Conservation (phyloP, 2,329 filamentous ascomycete species). For the Neodidymelliopsis sp. region DNA sequence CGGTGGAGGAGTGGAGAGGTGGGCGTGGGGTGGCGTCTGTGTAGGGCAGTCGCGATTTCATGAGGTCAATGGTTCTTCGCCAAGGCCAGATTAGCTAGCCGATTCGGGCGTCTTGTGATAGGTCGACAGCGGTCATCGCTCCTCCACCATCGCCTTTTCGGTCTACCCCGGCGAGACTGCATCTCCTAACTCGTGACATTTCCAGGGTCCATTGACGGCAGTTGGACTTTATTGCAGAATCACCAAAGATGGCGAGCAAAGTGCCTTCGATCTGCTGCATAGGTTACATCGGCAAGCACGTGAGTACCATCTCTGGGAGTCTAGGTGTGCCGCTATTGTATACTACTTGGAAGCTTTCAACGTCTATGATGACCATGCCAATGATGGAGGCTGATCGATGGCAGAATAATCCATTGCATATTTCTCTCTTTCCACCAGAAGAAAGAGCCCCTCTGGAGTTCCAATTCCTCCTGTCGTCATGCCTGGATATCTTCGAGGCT, state of each 20-base stretch:
- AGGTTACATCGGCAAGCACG: slow-evolving; percentile 91
- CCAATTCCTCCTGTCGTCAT: slow-evolving; percentile 87
- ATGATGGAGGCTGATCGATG: not conserved
- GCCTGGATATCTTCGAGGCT: slow-evolving; percentile 91
- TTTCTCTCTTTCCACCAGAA: slow-evolving; percentile 83
- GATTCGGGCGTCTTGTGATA: slow-evolving; percentile 42
- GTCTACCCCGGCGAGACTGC: slow-evolving; percentile 31
- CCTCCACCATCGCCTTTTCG: slow-evolving; percentile 34
- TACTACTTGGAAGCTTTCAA: too few species aligned
- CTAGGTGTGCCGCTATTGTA: slow-evolving; percentile 1
- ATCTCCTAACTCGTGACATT: slow-evolving; percentile 19
- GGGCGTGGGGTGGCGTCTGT: slow-evolving; percentile 43
- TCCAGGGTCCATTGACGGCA: not conserved
- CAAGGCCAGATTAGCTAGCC: slow-evolving; percentile 37
- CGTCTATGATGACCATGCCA: too few species aligned
- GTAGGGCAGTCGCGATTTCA: slow-evolving; percentile 31
- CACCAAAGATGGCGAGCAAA: slow-evolving; percentile 55
- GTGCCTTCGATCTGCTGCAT: slow-evolving; percentile 85
- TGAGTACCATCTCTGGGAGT: slow-evolving; percentile 53
- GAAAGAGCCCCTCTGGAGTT: slow-evolving; percentile 83
- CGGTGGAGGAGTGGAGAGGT: slow-evolving; percentile 49
- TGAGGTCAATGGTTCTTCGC: slow-evolving; percentile 43
- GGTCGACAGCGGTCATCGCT: slow-evolving; percentile 25
- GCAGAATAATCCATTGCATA: slow-evolving; percentile 95
- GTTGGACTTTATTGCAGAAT: not conserved